These are phyloP conservation scores for Trypanosoma platydactyli DNA, from an alignment of 208 protist genomes.

Conservation along the genomic window DNA sequence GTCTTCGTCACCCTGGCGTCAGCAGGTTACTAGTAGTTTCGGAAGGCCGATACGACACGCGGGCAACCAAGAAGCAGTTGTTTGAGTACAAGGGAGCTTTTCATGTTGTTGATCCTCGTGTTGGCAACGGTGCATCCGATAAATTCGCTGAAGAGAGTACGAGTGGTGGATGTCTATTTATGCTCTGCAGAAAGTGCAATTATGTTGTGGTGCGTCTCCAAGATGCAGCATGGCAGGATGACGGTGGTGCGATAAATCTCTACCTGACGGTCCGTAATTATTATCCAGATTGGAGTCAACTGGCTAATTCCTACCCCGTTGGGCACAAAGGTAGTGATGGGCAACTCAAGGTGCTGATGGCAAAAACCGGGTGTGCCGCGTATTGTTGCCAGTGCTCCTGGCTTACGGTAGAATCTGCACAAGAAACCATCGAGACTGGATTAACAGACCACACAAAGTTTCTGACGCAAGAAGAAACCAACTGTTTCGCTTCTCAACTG, in stretches of 20 bases:
- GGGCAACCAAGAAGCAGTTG: slow-evolving; percentile 25
- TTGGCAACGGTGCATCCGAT: slow-evolving; percentile 74
- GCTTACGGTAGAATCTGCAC: slow-evolving; percentile 51
- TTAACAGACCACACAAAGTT: slow-evolving; percentile 43
- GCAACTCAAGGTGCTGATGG: slow-evolving; percentile 35
- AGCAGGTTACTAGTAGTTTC: slow-evolving; percentile 38
- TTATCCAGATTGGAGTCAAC: slow-evolving; percentile 86
- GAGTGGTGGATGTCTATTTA: slow-evolving; percentile 67
- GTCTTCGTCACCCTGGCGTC: slow-evolving; percentile 40
- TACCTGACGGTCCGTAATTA: slow-evolving; percentile 87
- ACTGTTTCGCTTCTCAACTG: slow-evolving; percentile 57
- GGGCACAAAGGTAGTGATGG: slow-evolving; percentile 31
- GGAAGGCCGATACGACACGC: slow-evolving; percentile 28
- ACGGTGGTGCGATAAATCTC: slow-evolving; percentile 47
- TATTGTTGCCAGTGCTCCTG: slow-evolving; percentile 91
- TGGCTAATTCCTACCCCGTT: slow-evolving; percentile 56
- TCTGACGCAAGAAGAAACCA: slow-evolving; percentile 22
- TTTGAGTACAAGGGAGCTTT: slow-evolving; percentile 63
- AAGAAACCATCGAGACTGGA: slow-evolving; percentile 56
- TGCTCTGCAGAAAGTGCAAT: slow-evolving; percentile 70
- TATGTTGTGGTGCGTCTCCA: slow-evolving; percentile 83
- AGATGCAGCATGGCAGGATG: slow-evolving; percentile 68
- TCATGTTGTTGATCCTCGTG: slow-evolving; percentile 39
- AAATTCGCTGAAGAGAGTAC: slow-evolving; percentile 31
- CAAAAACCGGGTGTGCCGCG: slow-evolving; percentile 39